Evolutionary conservation across 225 moss, liverwort and hornwort species (phyloP), one percentile per base, ranked within the genome.

Genomic region (Bryum argenteum): DNA sequence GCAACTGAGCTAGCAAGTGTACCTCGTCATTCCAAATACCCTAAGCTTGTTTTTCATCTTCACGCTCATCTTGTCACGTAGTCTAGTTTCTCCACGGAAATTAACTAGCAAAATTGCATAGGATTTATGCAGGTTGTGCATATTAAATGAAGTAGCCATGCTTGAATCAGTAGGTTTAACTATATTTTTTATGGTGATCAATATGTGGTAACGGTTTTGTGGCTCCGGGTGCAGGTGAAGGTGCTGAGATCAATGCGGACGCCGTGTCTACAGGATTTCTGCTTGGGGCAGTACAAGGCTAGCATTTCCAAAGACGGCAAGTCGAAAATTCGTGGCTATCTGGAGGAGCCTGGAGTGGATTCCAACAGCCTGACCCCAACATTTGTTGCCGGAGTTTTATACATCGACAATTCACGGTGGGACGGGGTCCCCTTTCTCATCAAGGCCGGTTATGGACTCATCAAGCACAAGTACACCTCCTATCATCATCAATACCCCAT

Each of bases 381-480:
- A 11, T 96, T 91, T 83, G 83, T 89, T 62, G 91, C 95, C 26
- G 85, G 89, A 28, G 83, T 89, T 15, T 17, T 96, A 71, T 96
- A 91, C 78, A 93, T 96, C 62, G 92, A 96, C 43, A 96, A 96
- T 59, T 84, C 95, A 19, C 91, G 95, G 6, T 96, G 95, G 95
- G 95, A 96, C 45, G 95, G 93, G 22, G 95, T 96, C 37, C 95
- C 95, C 18, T 85, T 96, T 16, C 82, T 96, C 48, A 80, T 96
- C 75, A 93, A 93, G 73, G 91, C 91, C 44, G 95, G 95, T 55
- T 83, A 61, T 61, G 95, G 93, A 41, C 95, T 96, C 18, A 93
- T 88, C 83, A 93, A 93, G 54, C 88, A 96, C 82, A 82, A 75
- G 95, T 95, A 78, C 77, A 16, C 28, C 8, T 24, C 7, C 16